Percentiles rank a stretch among this genome's conserved stretches.
These are phyloP conservation scores for Trichophyton verrucosum DNA, from an alignment of 2,329 filamentous ascomycete genomes.

Conservation along the genomic window DNA sequence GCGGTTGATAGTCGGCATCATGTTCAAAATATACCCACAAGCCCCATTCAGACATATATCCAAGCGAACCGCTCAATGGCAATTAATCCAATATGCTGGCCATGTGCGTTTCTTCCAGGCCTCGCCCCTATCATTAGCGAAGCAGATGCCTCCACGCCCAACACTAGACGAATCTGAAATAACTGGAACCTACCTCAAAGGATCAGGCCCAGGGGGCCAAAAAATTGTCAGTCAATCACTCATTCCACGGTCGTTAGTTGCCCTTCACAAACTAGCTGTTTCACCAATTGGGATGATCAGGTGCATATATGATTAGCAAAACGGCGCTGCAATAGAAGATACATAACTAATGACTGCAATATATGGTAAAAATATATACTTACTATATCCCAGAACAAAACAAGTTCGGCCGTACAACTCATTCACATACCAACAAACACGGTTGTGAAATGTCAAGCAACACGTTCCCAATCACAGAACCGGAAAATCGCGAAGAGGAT, in stretches of 20 bases:
- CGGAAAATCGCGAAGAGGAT: constrained; percentile 69
- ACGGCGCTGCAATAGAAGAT: no score
- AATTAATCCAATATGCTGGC: background rate
- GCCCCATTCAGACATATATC: background rate
- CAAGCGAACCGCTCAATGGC: background rate
- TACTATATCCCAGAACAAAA: constrained; percentile 60
- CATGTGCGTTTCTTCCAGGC: constrained; percentile 16
- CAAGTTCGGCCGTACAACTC: constrained; percentile 83
- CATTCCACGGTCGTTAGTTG: background rate
- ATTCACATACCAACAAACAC: constrained; percentile 82
- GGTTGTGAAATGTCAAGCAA: constrained; percentile 88
- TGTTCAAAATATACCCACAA: background rate
- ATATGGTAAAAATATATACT: background rate
- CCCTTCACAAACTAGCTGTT: no score
- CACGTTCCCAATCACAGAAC: constrained; percentile 75
- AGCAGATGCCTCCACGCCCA: constrained; percentile 63
- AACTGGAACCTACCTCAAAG: constrained; percentile 75
- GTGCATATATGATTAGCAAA: no score
- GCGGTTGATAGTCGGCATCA: background rate
- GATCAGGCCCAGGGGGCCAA: constrained; percentile 83
- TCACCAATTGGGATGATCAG: no score
- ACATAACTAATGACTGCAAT: no score
- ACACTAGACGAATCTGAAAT: constrained; percentile 67
- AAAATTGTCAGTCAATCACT: constrained; percentile 56
- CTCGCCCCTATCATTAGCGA: constrained; percentile 25